phyloP scores from a whole-genome alignment of 768 basidiomycete genomes.

The Pilatotrama ljubarskyi region DNA sequence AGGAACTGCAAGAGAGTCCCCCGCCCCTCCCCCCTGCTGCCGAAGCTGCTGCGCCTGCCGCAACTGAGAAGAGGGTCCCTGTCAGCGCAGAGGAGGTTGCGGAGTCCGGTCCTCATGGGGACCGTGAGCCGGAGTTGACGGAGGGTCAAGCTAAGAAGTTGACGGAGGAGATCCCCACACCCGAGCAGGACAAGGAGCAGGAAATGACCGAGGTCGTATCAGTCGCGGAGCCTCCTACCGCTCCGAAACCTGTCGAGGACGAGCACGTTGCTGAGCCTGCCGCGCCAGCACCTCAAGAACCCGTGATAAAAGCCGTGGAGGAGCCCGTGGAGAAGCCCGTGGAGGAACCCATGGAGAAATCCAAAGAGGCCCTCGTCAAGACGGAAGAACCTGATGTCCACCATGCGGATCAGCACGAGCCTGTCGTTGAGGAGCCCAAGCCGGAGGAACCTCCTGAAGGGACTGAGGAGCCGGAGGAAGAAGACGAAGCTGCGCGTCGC shows the following conservation, averaged over 20 bases:
- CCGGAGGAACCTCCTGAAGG: neutral
- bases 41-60: neutral
- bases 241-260: neutral
- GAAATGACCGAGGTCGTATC: neutral
- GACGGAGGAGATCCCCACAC: neutral
- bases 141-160: constrained; percentile 17
- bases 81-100: constrained; percentile 5
- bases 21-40: constrained; percentile 13
- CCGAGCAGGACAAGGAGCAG: constrained; percentile 1
- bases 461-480: constrained; percentile 34
- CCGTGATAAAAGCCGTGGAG: neutral
- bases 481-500: constrained; percentile 54
- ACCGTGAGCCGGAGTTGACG: constrained; percentile 17
- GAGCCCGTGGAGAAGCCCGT: constrained; percentile 1
- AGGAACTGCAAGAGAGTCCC: constrained; percentile 30
- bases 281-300: neutral
- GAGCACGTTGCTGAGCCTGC: neutral
- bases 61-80: constrained; percentile 4
- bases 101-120: constrained; percentile 18
- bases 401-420: neutral
- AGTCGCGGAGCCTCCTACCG: neutral
- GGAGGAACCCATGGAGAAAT: neutral
- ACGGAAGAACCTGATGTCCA: neutral
- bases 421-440: neutral
- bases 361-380: neutral